Conservation (phyloP, 176 grass and related monocot species). For the Rhipidocladum racemiflorum region DNA sequence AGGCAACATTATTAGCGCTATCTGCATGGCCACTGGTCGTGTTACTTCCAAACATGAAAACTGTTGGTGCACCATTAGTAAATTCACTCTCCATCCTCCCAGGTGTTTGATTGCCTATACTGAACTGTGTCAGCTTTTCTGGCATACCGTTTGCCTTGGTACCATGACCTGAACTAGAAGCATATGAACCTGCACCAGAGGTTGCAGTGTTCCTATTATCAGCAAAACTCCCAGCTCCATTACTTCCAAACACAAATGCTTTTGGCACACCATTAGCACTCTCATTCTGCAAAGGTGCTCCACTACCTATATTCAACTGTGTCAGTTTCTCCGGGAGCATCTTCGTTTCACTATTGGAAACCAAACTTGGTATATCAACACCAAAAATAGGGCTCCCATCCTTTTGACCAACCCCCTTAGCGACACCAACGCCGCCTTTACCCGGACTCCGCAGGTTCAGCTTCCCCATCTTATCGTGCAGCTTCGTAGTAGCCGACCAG, state of each 20-base stretch:
- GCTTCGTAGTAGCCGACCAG: constrained; percentile 13
- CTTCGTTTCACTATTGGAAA: constrained; percentile 9
- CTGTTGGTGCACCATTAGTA: not conserved
- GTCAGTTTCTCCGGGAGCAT: constrained; percentile 48
- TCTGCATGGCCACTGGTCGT: not conserved
- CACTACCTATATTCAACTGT: constrained; percentile 53
- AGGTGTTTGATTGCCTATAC: constrained; percentile 8
- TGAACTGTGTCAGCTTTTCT: not conserved
- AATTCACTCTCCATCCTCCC: not conserved
- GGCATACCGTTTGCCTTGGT: constrained; percentile 3
- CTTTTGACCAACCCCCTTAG: constrained; percentile 15
- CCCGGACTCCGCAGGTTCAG: constrained; percentile 42
- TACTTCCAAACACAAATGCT: constrained; percentile 56
- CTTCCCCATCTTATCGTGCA: constrained; percentile 53
- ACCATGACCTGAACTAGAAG: not conserved
- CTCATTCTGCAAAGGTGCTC: constrained; percentile 15
- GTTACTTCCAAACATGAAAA: not conserved
- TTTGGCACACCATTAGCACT: constrained; percentile 5
- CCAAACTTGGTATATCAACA: constrained; percentile 15
- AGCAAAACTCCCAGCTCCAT: constrained; percentile 23
- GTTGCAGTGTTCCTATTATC: constrained; percentile 9
- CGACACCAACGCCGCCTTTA: not conserved
- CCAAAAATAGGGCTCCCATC: constrained; percentile 15
- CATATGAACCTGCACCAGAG: not conserved
- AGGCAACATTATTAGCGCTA: not conserved